These are phyloP conservation scores for Suillus placidus DNA, from an alignment of 768 basidiomycete species.

Conservation along the genomic window DNA sequence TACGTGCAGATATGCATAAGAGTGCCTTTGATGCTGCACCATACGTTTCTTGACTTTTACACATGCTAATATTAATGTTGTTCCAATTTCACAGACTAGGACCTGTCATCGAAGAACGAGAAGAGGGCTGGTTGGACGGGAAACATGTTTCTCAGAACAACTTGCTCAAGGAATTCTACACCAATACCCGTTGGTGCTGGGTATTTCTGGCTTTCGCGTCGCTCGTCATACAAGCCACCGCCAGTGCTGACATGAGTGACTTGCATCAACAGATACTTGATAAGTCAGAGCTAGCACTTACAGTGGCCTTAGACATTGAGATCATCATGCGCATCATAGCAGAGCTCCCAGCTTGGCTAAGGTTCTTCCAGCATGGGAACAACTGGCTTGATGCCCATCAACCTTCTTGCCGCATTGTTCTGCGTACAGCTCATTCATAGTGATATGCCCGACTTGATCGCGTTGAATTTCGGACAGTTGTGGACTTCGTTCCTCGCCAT, in stretches of 20 bases:
- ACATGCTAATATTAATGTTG: neutral
- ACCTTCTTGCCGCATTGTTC: slow-evolving; percentile 82
- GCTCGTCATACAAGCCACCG: slow-evolving; percentile 72
- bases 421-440: slow-evolving; percentile 85
- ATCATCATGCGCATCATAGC: slow-evolving; percentile 75
- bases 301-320: slow-evolving; percentile 86
- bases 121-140: slow-evolving; percentile 64
- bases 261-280: slow-evolving; percentile 54
- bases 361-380: slow-evolving; percentile 58
- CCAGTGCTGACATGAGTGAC: slow-evolving; percentile 51
- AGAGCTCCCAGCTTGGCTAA: slow-evolving; percentile 80
- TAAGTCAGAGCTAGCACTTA: slow-evolving; percentile 74
- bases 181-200: slow-evolving; percentile 71
- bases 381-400: slow-evolving; percentile 87
- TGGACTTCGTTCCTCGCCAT: slow-evolving; percentile 86
- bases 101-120: slow-evolving; percentile 53
- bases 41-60: slow-evolving; percentile 18
- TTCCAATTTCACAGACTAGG: slow-evolving; percentile 35
- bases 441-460: slow-evolving; percentile 55
- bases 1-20: slow-evolving; percentile 81
- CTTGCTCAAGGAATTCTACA: slow-evolving; percentile 55
- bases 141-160: slow-evolving; percentile 48
- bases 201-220: slow-evolving; percentile 72
- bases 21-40: slow-evolving; percentile 86
- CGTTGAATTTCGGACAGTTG: slow-evolving; percentile 79